Evolutionary conservation across 2,329 filamentous ascomycete genomes (phyloP).

Genomic region (Elsinoe fawcettii): DNA sequence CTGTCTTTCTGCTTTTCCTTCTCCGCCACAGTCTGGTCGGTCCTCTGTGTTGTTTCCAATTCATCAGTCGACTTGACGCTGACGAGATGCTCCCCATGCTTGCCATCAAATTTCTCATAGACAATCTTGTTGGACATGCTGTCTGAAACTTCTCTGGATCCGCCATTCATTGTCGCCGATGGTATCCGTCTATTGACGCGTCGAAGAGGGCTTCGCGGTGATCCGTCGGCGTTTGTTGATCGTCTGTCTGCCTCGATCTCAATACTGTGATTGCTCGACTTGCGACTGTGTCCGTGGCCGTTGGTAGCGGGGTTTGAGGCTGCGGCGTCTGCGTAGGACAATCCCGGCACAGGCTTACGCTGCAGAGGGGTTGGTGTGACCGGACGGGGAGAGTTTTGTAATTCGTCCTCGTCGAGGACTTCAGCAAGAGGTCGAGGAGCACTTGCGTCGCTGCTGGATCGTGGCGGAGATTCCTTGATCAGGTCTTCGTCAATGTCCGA

Average conservation of each 20-base stretch:
- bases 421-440: constrained; percentile 28
- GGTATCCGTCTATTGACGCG: constrained; percentile 4
- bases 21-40: constrained; percentile 18
- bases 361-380: constrained; percentile 11
- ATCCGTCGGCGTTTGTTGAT: constrained; percentile 14
- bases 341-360: constrained; percentile 20
- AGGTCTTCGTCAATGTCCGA: constrained; percentile 22
- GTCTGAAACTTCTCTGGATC: constrained; percentile 10
- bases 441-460: constrained; percentile 24
- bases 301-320: constrained; percentile 19
- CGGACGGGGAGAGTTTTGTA: constrained; percentile 21
- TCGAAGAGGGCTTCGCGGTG: constrained; percentile 5
- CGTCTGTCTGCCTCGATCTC: constrained; percentile 14
- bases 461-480: constrained; percentile 32
- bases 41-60: constrained; percentile 29
- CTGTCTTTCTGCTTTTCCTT: constrained; percentile 25
- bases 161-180: constrained; percentile 8
- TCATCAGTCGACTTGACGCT: constrained; percentile 36
- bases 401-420: constrained; percentile 29
- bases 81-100: constrained; percentile 39
- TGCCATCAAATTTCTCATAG: constrained; percentile 39
- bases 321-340: constrained; percentile 34
- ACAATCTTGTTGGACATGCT: constrained; percentile 26
- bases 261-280: constrained; percentile 8
- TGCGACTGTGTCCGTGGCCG: constrained; percentile 14